Base-by-base conservation (phyloP, 1,284 basidiomycete species). In the Rhodotorula sp. region DNA sequence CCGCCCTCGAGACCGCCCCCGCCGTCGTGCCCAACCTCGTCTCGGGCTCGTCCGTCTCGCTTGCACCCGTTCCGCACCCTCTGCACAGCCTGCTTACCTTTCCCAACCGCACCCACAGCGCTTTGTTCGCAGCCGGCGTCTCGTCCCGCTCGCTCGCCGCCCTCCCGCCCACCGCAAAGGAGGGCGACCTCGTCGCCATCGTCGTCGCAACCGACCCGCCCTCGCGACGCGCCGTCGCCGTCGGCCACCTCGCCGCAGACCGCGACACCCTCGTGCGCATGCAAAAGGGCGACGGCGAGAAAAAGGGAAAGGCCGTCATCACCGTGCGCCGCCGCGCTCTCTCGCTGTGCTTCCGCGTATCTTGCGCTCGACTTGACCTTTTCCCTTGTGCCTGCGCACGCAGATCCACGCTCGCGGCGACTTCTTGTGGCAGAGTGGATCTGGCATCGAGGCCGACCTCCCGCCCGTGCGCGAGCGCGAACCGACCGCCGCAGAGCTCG, bases 271-370 rank as follows among this genome's bases (percentile, higher is more conserved):
- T 75, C 14, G 7, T 67, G 13, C 82, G 79, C 48, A 49, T 67
- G n/a, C 66, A 62, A 17, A 10, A 46, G 8, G 82, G 84, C 68
- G 61, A 27, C 9, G 81, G 79, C 4, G 83, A 85, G 68, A 83
- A 83, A 57, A 90, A 90, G 78, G 91, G 91, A 2, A 91, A 91
- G 78, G 91, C 90, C 0, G 89, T 91, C 5, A 81, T 84, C 42
- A 82, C 91, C 2, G 73, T 89, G 57, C 89, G 91, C 78, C 86
- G 87, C 2, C 89, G 76, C 90, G 91, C 75, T 81, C 85, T 73
- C 78, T 45, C 4, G 7, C 90, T 91, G 75, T 10, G 81, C 83
- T 25, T 50, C 41, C 10, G 25, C 19, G 14, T 25, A 27, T 7
- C 9, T n/a, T 17, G 19, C 12, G 48, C 27, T 21, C 23, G n/a